These are phyloP conservation scores for Phanerodontia chrysosporium DNA, from an alignment of 768 basidiomycete genomes.

Conservation along the genomic window DNA sequence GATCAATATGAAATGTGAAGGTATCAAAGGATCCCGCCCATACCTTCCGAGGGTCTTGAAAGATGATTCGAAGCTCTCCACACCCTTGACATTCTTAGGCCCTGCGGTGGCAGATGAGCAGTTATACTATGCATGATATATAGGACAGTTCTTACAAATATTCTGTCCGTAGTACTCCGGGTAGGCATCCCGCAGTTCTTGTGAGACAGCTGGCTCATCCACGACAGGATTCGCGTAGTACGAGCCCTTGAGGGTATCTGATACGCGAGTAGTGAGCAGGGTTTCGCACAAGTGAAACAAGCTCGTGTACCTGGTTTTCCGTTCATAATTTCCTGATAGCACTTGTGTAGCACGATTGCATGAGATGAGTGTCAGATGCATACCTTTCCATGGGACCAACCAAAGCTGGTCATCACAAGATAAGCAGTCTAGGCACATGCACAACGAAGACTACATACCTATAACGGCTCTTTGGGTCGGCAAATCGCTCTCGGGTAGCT, in stretches of 20 bases:
- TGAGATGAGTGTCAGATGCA: neutral
- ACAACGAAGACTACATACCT: slow-evolving; percentile 41
- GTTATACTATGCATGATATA: neutral
- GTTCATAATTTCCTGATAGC: slow-evolving; percentile 86
- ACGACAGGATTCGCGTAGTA: slow-evolving; percentile 88
- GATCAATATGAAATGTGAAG: slow-evolving; percentile 8
- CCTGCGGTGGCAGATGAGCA: slow-evolving; percentile 35
- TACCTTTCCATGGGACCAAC: slow-evolving; percentile 98
- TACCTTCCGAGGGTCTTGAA: slow-evolving; percentile 84
- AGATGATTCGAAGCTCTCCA: slow-evolving; percentile 78
- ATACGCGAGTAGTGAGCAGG: neutral
- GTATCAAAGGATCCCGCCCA: neutral
- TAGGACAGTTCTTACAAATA: slow-evolving; percentile 59
- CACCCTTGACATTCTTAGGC: slow-evolving; percentile 56
- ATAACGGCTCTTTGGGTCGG: slow-evolving; percentile 68
- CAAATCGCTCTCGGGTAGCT: slow-evolving; percentile 63
- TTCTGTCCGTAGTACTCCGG: slow-evolving; percentile 87
- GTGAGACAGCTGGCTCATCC: slow-evolving; percentile 60
- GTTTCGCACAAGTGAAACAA: neutral
- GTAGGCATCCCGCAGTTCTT: slow-evolving; percentile 49
- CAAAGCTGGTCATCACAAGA: slow-evolving; percentile 53
- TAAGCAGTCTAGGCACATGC: neutral
- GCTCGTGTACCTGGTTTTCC: slow-evolving; percentile 64
- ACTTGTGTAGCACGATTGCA: neutral
- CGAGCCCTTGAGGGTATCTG: slow-evolving; percentile 86